These are phyloP conservation scores for Phytopythium aichiense DNA, from an alignment of 352 stramenopile genomes.

Conservation along the genomic window DNA sequence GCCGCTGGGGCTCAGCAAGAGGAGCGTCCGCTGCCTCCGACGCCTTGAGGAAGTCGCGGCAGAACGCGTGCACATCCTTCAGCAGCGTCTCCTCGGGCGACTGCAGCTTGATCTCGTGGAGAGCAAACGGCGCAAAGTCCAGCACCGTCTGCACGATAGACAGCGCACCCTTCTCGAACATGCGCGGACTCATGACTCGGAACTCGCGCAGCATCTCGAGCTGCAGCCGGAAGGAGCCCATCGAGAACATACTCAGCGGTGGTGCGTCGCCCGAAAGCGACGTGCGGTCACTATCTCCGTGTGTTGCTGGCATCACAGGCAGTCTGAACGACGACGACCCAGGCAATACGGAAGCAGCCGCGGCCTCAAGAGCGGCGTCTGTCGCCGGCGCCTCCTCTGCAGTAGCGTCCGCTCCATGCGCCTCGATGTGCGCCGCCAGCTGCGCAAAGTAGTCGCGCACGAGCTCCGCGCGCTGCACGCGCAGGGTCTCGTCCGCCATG, in stretches of 20 bases:
- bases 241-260: constrained; percentile 35
- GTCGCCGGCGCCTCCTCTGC: neutral
- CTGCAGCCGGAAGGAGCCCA: constrained; percentile 58
- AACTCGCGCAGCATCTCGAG: constrained; percentile 67
- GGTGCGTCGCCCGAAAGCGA: constrained; percentile 19
- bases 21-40: neutral
- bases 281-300: neutral
- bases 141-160: constrained; percentile 49
- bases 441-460: constrained; percentile 37
- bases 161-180: constrained; percentile 54
- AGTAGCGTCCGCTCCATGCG: neutral
- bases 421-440: constrained; percentile 14
- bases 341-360: no score
- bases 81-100: constrained; percentile 36
- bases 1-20: constrained; percentile 17
- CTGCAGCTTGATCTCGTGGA: constrained; percentile 19
- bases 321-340: neutral
- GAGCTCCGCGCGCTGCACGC: constrained; percentile 31
- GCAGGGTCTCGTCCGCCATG: constrained; percentile 27
- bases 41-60: constrained; percentile 23
- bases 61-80: constrained; percentile 49
- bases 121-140: constrained; percentile 51
- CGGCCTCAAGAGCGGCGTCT: neutral
- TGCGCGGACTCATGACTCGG: constrained; percentile 22
- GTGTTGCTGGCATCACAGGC: neutral